These are phyloP conservation scores for Phytomonas francai DNA, from an alignment of 208 protist species.

Conservation along the genomic window DNA sequence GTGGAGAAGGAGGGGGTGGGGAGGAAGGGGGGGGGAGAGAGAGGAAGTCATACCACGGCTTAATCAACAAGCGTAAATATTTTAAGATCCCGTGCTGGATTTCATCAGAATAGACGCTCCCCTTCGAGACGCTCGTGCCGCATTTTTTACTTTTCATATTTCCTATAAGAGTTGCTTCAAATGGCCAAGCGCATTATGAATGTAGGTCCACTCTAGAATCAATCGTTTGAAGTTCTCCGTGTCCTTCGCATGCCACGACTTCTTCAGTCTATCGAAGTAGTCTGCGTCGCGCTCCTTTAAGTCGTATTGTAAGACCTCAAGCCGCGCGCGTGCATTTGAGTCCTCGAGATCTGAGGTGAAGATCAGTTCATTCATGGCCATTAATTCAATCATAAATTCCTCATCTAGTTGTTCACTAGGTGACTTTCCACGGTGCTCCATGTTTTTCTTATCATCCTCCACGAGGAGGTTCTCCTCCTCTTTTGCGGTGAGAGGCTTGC, in stretches of 20 bases:
- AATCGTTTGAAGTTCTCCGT: slow-evolving; percentile 26
- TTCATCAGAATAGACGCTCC: no score
- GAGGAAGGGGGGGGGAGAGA: no score
- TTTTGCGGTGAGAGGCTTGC: slow-evolving; percentile 20
- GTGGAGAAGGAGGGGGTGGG: slow-evolving; percentile 7
- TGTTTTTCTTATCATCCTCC: slow-evolving; percentile 45
- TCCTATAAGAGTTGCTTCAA: slow-evolving; percentile 51
- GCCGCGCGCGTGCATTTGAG: slow-evolving; percentile 24
- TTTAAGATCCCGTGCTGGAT: no score
- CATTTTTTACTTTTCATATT: slow-evolving; percentile 2
- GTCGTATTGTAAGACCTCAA: slow-evolving; percentile 47
- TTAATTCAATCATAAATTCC: slow-evolving; percentile 71
- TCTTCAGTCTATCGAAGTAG: slow-evolving; percentile 32
- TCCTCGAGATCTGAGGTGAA: slow-evolving; percentile 42
- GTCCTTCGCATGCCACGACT: slow-evolving; percentile 32
- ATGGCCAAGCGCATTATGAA: slow-evolving; percentile 53
- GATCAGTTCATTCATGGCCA: slow-evolving; percentile 67
- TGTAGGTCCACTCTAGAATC: slow-evolving; percentile 77
- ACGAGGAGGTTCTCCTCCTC: slow-evolving; percentile 59
- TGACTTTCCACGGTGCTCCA: slow-evolving; percentile 15
- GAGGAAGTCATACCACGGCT: no score
- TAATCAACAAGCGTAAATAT: slow-evolving; percentile 13
- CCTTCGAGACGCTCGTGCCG: no score
- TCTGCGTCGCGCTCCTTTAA: slow-evolving; percentile 57
- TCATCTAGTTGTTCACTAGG: slow-evolving; percentile 29